Base-by-base conservation (phyloP, 2,329 filamentous ascomycete species). In the Diaporthe destruens region DNA sequence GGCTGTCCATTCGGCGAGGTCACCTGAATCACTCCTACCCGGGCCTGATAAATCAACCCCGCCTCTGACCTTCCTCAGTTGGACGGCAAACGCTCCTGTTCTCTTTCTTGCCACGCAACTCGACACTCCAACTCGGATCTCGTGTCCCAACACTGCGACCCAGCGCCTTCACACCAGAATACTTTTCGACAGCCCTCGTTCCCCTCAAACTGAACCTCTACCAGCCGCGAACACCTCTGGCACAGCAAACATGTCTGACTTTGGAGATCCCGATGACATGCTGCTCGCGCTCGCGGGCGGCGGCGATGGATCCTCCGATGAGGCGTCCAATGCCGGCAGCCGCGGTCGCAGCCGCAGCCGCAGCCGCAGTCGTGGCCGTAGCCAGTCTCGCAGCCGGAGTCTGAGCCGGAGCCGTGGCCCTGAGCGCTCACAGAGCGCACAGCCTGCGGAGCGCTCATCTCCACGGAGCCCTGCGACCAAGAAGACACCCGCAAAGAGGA, bases 211-310 rank as follows among this genome's bases (percentile, higher is more conserved):
- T 47, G 20, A 44, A 53, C 1, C 9, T 54, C 56, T 56, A 29
- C 2, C 34, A 6, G 32, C 6, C n/a, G n/a, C 32, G 29, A 59
- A 59, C 32, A 16, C 20, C 7, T 36, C 61, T 39, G 32, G 53
- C 20, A 39, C 32, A 14, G 34, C 72, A 74, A 87, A 76, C 79
- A 97, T 98, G 95, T 93, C 94, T 71, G 94, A 96, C 80, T 70
- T 65, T 36, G 67, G 68, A 42, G 72, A 74, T 20, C 89, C 98
- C 77, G 96, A 98, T 81, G 95, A 96, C 78, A 96, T 98, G 85
- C 91, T 98, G 76, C 92, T 98, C 76, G 95, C 94, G 79, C 91
- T 98, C 76, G 96, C 95, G 70, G 96, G 94, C 78, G 94, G 71
- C 34, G 74, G 94, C 77, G 92, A 90, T 74, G 87, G 87, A 74